These are phyloP conservation scores for Xanthoceras sorbifolium DNA, from an alignment of 345 rosid genomes.

Conservation along the genomic window DNA sequence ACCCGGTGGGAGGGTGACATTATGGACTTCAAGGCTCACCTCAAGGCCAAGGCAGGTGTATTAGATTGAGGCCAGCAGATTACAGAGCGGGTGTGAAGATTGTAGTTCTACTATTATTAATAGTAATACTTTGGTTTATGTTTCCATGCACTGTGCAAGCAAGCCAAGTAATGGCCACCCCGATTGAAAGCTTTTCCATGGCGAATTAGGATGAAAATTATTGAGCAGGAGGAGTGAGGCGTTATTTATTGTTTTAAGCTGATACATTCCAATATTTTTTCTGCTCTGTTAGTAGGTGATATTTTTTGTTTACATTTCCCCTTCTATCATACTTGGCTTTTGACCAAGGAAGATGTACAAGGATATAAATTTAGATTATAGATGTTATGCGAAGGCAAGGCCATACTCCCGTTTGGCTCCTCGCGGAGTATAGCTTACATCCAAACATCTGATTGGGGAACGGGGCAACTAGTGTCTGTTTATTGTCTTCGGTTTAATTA, in stretches of 20 bases:
- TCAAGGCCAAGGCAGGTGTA: conserved; percentile 76
- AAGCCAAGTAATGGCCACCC: background rate
- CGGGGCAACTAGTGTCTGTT: background rate
- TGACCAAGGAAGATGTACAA: background rate
- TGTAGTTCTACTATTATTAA: background rate
- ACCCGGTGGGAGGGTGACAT: conserved; percentile 84
- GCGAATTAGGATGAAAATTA: background rate
- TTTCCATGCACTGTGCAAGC: too few relatives aligned
- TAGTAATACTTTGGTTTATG: background rate
- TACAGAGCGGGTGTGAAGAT: background rate
- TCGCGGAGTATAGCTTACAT: too few relatives aligned
- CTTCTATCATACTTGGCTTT: background rate
- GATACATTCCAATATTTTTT: conserved; percentile 1
- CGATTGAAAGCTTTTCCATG: background rate
- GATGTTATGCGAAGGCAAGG: background rate
- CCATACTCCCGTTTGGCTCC: too few relatives aligned
- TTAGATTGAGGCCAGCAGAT: conserved; percentile 37
- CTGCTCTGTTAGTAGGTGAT: conserved; percentile 7
- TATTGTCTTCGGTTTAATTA: background rate
- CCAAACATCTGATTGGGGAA: too few relatives aligned
- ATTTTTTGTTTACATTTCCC: conserved; percentile 12
- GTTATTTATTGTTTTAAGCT: conserved; percentile 30
- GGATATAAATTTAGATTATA: background rate
- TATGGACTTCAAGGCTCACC: conserved; percentile 81
- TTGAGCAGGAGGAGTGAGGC: conserved; percentile 13